Evolutionary conservation across 108 stramenopile species (phyloP).

Genomic region (Fistulifera pelliculosa): DNA sequence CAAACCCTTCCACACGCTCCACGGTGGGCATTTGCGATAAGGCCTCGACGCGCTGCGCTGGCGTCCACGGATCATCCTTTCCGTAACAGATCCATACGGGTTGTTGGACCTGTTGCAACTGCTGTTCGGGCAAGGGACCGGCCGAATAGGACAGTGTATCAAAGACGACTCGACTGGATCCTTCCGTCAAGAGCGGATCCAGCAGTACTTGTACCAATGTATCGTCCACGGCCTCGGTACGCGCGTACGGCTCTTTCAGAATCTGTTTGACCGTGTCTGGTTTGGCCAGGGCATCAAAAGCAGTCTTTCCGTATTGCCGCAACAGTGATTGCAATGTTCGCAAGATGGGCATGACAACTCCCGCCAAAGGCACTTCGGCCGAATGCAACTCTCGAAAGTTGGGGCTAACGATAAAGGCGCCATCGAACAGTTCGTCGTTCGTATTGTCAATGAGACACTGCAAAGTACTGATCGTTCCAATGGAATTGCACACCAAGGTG

Average conservation of each 20-base stretch:
- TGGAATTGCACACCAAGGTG: conserved; percentile 86
- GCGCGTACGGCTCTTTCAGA: conserved; percentile 81
- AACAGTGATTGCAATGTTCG: conserved; percentile 56
- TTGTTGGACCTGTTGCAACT: conserved; percentile 34
- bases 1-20: conserved; percentile 62
- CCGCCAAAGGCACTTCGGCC: conserved; percentile 73
- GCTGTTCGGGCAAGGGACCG: conserved; percentile 94
- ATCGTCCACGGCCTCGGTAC: conserved; percentile 70
- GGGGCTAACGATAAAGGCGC: conserved; percentile 66
- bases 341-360: conserved; percentile 64
- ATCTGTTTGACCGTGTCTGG: conserved; percentile 74
- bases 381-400: conserved; percentile 86
- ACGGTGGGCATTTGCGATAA: conserved; percentile 38
- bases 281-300: conserved; percentile 79
- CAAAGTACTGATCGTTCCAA: conserved; percentile 78
- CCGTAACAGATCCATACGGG: conserved; percentile 88
- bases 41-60: conserved; percentile 61
- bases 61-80: conserved; percentile 91
- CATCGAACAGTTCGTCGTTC: conserved; percentile 37
- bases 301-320: conserved; percentile 57
- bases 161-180: conserved; percentile 88
- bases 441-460: conserved; percentile 83
- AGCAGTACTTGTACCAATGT: conserved; percentile 81
- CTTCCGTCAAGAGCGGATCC: conserved; percentile 71
- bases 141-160: conserved; percentile 89